Conservation (phyloP, 768 basidiomycete species). For the Termitomyces heimii region DNA sequence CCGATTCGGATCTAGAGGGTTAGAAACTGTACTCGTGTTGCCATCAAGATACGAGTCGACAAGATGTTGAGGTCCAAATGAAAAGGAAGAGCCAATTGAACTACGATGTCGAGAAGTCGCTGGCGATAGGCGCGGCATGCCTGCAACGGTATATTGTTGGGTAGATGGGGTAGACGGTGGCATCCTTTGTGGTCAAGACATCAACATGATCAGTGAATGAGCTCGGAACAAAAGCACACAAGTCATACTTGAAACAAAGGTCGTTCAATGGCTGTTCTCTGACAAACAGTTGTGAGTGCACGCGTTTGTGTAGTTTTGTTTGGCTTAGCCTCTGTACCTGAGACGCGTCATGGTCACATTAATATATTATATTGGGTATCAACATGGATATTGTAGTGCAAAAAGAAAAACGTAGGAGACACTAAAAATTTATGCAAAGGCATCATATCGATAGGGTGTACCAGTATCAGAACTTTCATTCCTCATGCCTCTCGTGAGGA, state of each 20-base stretch:
- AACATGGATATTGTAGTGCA: not conserved
- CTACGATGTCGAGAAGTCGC: conserved; percentile 54
- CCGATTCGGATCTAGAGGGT: conserved; percentile 70
- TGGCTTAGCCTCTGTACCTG: not conserved
- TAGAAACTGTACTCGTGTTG: conserved; percentile 55
- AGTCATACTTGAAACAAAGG: not conserved
- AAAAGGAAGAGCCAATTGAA: conserved; percentile 78
- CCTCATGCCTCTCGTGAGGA: conserved; percentile 63
- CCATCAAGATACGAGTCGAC: conserved; percentile 66
- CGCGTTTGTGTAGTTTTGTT: conserved; percentile 3
- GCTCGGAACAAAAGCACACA: not conserved
- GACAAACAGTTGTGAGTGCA: not conserved
- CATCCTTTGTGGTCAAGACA: conserved; percentile 16
- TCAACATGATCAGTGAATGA: not conserved
- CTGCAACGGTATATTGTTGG: conserved; percentile 34
- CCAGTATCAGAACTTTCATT: conserved; percentile 26
- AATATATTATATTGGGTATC: not conserved
- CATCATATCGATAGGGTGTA: not conserved
- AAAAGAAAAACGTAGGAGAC: not conserved
- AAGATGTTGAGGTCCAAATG: conserved; percentile 74
- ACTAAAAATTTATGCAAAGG: not conserved
- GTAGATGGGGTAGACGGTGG: conserved; percentile 46
- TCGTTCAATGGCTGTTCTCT: not conserved
- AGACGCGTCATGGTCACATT: not conserved
- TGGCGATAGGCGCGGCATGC: conserved; percentile 48